Percentiles rank a stretch among this genome's conserved stretches.
Evolutionary conservation across 768 basidiomycete species (phyloP).

Genomic region (Pulveroboletus sp.): DNA sequence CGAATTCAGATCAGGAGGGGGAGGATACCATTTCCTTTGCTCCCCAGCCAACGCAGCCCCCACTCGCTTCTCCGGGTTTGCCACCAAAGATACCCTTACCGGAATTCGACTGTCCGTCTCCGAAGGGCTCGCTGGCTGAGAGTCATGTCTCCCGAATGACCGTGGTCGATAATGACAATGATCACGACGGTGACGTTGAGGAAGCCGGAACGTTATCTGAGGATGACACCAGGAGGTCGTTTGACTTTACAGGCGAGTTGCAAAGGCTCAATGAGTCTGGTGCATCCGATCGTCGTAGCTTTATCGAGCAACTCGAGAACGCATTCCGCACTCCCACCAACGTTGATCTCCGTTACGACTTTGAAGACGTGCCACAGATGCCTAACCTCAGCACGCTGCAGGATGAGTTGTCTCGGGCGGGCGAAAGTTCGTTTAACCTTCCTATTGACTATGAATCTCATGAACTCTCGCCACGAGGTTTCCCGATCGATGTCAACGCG

Average conservation of each 20-base stretch:
- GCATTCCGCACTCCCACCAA: too few relatives aligned
- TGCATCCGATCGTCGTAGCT: slow-evolving; percentile 50
- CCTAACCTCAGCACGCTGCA: slow-evolving; percentile 11
- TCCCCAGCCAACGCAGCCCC: background rate
- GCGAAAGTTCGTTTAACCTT: too few relatives aligned
- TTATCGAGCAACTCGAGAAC: slow-evolving; percentile 55
- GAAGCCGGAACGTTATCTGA: too few relatives aligned
- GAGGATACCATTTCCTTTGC: slow-evolving; percentile 40
- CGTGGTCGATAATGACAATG: slow-evolving; percentile 41
- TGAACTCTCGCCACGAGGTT: too few relatives aligned
- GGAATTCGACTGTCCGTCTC: slow-evolving; percentile 5
- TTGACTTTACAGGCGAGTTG: too few relatives aligned
- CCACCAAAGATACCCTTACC: slow-evolving; percentile 43
- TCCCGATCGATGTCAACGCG: too few relatives aligned
- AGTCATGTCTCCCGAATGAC: slow-evolving; percentile 41
- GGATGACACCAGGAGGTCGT: slow-evolving; percentile 48
- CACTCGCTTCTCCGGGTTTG: slow-evolving; percentile 36
- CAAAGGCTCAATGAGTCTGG: too few relatives aligned
- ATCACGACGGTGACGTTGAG: slow-evolving; percentile 32
- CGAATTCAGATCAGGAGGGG: slow-evolving; percentile 34
- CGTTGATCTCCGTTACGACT: too few relatives aligned
- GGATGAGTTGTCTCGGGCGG: slow-evolving; percentile 20
- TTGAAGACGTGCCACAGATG: too few relatives aligned
- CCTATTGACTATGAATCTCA: too few relatives aligned
- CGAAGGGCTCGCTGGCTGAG: slow-evolving; percentile 16